Percentiles rank a stretch among this genome's conserved stretches.
Conservation (phyloP, 2,329 filamentous ascomycete genomes). For the Fusarium sp. region DNA sequence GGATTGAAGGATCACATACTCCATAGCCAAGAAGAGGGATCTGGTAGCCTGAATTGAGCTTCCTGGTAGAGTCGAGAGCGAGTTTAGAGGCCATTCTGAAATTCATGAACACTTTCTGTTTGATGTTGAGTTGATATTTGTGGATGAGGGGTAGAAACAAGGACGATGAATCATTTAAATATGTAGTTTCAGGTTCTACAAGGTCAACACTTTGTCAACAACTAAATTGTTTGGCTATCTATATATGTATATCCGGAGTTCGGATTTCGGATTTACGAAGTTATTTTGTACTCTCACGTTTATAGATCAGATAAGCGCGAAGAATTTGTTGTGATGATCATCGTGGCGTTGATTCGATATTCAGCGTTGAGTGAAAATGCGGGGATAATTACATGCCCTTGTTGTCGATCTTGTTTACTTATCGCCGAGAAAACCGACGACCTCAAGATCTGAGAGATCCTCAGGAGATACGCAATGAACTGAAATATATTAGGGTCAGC, state of each 20-base stretch:
- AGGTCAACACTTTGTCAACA: background rate
- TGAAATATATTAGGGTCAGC: too few relatives aligned
- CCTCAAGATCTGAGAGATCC: background rate
- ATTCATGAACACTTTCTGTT: constrained; percentile 12
- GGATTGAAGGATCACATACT: constrained; percentile 49
- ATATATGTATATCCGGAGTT: background rate
- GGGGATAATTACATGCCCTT: background rate
- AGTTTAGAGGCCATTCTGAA: constrained; percentile 57
- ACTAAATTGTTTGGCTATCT: background rate
- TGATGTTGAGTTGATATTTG: background rate
- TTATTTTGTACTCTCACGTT: background rate
- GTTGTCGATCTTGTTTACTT: background rate
- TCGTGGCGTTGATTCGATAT: background rate
- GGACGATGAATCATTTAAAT: constrained; percentile 8
- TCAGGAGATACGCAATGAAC: background rate
- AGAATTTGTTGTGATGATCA: background rate
- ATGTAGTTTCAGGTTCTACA: background rate
- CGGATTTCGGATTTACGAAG: background rate
- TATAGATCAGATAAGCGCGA: background rate
- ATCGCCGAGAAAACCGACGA: background rate
- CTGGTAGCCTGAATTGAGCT: constrained; percentile 64
- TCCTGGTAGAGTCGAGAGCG: constrained; percentile 57
- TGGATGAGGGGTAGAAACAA: constrained; percentile 12
- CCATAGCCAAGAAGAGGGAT: constrained; percentile 64
- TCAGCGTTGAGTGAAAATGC: background rate